Base-by-base conservation (phyloP, 1,139 yeast species). In the Pichia sp. region DNA sequence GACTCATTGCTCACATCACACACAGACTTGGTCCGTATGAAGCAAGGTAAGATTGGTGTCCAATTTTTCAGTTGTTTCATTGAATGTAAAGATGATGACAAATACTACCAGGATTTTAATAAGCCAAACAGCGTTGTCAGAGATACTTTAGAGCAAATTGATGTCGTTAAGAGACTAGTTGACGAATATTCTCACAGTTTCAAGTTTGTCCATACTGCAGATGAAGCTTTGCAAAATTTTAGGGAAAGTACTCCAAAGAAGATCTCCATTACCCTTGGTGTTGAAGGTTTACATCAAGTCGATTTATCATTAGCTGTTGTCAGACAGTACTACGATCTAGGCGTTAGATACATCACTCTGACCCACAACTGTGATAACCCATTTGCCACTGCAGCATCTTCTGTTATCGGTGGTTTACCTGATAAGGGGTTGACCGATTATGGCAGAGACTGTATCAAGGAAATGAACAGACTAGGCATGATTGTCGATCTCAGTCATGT, bases 361-460 rank as follows among this genome's bases (percentile, higher is more conserved):
- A 70, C 75, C 2, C 77, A 71, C 41, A 71, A 70, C 45, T 69
- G 77, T 51, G 75, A 71, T 46, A 72, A 72, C 40, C 74, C 75
- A 1, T 72, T 68, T 51, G 75, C 77, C 4, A 70, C 74, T 12
- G 73, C 76, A 10, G 74, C 74, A 6, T 59, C 69, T 14, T 60
- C 72, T 1, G 60, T 63, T 6, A 42, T 65, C 7, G 72, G 61
- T 17, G 74, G 75, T 0, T 55, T 60, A 27, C 59, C 58, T 2
- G 75, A 70, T 46, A 55, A 54, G 11, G 77, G 77, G 0, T 54
- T 71, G 33, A 58, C 70, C 5, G 53, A 53, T 0, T 65, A 46
- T 38, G 77, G 77, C 10, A 50, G 39, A 17, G 59, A 59, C 20
- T 64, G 69, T 46, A 49, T 66, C 19, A 44, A 41, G 27, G 77